phyloP scores from a whole-genome alignment of 2,329 filamentous ascomycete genomes.

The Fusarium liriodendri region DNA sequence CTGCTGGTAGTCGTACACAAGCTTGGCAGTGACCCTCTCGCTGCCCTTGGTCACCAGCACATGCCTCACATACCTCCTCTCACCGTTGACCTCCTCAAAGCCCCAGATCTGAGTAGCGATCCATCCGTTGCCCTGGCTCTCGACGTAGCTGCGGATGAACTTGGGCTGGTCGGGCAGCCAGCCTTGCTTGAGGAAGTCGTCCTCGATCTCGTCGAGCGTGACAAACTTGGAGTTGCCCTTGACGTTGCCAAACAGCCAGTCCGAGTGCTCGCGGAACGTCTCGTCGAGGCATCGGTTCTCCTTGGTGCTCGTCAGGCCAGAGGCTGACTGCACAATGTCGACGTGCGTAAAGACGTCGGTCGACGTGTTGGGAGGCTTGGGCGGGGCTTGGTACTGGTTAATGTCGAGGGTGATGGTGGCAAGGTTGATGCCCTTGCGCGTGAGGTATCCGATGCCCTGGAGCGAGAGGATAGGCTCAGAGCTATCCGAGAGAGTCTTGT shows the following conservation, averaged over 20 bases:
- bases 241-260: slow-evolving; percentile 84
- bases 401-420: slow-evolving; percentile 76
- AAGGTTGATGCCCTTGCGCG: slow-evolving; percentile 76
- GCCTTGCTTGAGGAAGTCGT: slow-evolving; percentile 66
- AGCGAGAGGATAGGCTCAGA: slow-evolving; percentile 76
- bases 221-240: slow-evolving; percentile 68
- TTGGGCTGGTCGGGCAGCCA: slow-evolving; percentile 70
- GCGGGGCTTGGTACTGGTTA: slow-evolving; percentile 63
- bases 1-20: slow-evolving; percentile 65
- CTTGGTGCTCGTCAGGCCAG: slow-evolving; percentile 73
- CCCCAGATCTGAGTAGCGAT: slow-evolving; percentile 70
- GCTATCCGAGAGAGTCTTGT: slow-evolving; percentile 78
- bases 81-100: slow-evolving; percentile 65
- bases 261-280: slow-evolving; percentile 71
- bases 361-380: slow-evolving; percentile 53
- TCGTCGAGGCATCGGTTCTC: slow-evolving; percentile 67
- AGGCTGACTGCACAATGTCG: slow-evolving; percentile 79
- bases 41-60: slow-evolving; percentile 63
- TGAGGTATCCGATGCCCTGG: slow-evolving; percentile 78
- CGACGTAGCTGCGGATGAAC: slow-evolving; percentile 73
- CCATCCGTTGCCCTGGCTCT: slow-evolving; percentile 65
- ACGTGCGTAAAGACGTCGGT: slow-evolving; percentile 66
- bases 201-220: slow-evolving; percentile 59
- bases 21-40: slow-evolving; percentile 60
- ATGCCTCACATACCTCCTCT: slow-evolving; percentile 65